Base-by-base conservation (phyloP, 805 yeast genomes). In the Clavispora santaluciae region DNA sequence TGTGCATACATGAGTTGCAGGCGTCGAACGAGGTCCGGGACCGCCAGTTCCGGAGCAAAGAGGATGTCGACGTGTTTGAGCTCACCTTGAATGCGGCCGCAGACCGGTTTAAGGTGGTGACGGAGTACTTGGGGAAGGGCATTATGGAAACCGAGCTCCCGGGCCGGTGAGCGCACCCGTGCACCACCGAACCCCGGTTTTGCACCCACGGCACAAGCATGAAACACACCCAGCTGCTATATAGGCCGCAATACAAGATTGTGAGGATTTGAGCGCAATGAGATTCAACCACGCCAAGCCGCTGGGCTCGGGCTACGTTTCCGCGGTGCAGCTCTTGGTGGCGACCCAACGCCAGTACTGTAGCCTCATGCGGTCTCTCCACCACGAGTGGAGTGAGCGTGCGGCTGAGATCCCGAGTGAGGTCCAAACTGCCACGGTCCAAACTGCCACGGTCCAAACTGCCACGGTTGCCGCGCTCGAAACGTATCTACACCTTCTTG, bases 101-200 rank as follows among this genome's bases (percentile, higher is more conserved):
- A 2, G 86, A 84, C 50, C 75, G 86, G 48, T 83, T 90, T 59
- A 83, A 79, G 54, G 81, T 82, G 3, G 75, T 91, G 39, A 75
- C 83, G 43, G 95, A 87, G 41, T 90, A 83, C 58, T 75, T 90
- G 34, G 95, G 96, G 2, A 76, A 89, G 43, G 99, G 99, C 2
- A 91, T 84, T 0, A 75, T 90, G 78, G 87, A 82, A 36, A 51
- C 56, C 35, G 64, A 62, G 23, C 48, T 21, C 12, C 12, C 31
- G 9, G 4, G 28, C 25, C 18, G 18, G 2, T 21, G 11, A 22
- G 7, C n/a, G n/a, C 4, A 28, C 31, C 31, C 31, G 31, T 28
- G 31, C 31, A 28, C 31, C 31, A 8, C n/a, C 12, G 8, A 28
- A 17, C 33, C 26, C 17, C 35, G 9, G 36, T 40, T 46, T 40